phyloP scores from a whole-genome alignment of 768 basidiomycete species.

The Kwoniella shandongensis region DNA sequence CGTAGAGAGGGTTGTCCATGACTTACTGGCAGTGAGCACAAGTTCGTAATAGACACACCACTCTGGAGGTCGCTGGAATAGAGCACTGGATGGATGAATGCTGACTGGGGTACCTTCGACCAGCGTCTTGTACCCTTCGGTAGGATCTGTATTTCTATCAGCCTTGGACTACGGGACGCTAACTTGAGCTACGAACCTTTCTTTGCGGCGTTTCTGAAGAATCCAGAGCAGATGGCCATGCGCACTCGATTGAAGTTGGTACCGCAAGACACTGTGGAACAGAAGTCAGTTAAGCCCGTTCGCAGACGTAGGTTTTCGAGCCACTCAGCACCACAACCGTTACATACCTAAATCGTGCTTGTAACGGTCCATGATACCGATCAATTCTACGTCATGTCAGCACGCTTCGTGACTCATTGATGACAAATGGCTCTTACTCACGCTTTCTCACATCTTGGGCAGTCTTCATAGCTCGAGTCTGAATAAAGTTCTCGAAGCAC shows the following conservation, averaged over 20 bases:
- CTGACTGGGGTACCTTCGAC: conserved; percentile 79
- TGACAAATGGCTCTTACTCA: too few species aligned
- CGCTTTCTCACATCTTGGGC: conserved; percentile 97
- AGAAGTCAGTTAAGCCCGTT: not conserved
- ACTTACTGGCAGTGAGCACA: conserved; percentile 93
- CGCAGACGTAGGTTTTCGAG: not conserved
- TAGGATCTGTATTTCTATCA: conserved; percentile 53
- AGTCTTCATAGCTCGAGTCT: conserved; percentile 92
- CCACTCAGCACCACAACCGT: too few species aligned
- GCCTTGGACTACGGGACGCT: not conserved
- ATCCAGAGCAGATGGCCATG: conserved; percentile 93
- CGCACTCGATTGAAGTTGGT: conserved; percentile 89
- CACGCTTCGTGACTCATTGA: too few species aligned
- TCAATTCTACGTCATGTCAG: conserved; percentile 58
- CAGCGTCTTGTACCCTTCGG: conserved; percentile 84
- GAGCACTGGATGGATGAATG: conserved; percentile 87
- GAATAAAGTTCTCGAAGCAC: conserved; percentile 99
- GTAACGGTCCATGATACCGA: conserved; percentile 99
- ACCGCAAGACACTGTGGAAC: conserved; percentile 63
- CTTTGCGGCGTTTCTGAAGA: conserved; percentile 97
- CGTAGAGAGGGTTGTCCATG: conserved; percentile 61
- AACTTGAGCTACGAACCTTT: conserved; percentile 60
- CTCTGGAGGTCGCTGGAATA: conserved; percentile 96
- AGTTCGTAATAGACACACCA: conserved; percentile 73
- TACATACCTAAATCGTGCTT: conserved; percentile 77